Conservation (phyloP, 768 basidiomycete genomes). For the Paxillus rubicundulus region DNA sequence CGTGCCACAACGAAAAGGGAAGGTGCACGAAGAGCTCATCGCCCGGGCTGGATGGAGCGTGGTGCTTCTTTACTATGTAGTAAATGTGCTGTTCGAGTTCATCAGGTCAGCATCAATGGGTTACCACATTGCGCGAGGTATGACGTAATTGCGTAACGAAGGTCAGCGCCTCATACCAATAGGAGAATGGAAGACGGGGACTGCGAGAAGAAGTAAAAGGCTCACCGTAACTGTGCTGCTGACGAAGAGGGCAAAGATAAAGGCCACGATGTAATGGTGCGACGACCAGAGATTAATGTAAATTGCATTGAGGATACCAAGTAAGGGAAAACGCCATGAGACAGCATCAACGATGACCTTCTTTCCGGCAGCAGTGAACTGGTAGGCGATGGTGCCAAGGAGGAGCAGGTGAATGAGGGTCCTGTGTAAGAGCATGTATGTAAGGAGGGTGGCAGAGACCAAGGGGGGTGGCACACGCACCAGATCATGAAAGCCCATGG, state of each 20-base stretch:
- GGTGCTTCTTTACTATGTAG: slow-evolving; percentile 88
- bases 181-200: slow-evolving; percentile 13
- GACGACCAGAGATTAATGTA: slow-evolving; percentile 87
- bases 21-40: slow-evolving; percentile 93
- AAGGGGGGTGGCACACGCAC: slow-evolving; percentile 36
- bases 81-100: slow-evolving; percentile 69
- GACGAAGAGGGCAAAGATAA: slow-evolving; percentile 85
- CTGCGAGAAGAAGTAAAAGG: neutral
- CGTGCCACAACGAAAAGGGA: slow-evolving; percentile 95
- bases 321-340: slow-evolving; percentile 87
- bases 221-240: slow-evolving; percentile 61
- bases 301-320: slow-evolving; percentile 83
- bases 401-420: slow-evolving; percentile 87
- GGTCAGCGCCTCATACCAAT: slow-evolving; percentile 6
- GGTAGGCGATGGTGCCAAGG: slow-evolving; percentile 88
- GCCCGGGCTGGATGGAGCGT: slow-evolving; percentile 55
- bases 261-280: slow-evolving; percentile 75
- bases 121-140: slow-evolving; percentile 3
- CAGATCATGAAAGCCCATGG: slow-evolving; percentile 92
- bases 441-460: slow-evolving; percentile 7
- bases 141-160: slow-evolving; percentile 8
- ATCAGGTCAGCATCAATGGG: slow-evolving; percentile 11
- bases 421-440: slow-evolving; percentile 40
- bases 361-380: slow-evolving; percentile 79
- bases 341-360: slow-evolving; percentile 80